These are phyloP conservation scores for Ceriops zippeliana DNA, from an alignment of 345 rosid genomes.

Conservation along the genomic window DNA sequence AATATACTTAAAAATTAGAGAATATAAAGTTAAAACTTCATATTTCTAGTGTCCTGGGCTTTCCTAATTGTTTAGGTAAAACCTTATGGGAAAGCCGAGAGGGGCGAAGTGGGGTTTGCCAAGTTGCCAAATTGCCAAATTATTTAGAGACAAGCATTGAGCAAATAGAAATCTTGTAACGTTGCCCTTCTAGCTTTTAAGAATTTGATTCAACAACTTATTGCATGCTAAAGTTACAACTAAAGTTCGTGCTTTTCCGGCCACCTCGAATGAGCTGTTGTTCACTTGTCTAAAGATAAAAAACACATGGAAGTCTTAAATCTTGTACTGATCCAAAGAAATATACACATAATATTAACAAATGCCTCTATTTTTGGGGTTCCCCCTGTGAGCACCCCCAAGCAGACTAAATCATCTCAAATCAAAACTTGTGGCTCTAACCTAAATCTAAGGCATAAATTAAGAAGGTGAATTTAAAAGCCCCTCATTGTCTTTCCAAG, in stretches of 20 bases:
- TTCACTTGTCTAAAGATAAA: conserved; percentile 3
- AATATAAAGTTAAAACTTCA: too few species aligned
- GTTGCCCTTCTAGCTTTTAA: not conserved
- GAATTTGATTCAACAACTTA: not conserved
- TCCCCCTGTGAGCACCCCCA: not conserved
- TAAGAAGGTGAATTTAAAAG: not conserved
- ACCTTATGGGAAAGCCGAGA: too few species aligned
- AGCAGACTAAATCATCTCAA: not conserved
- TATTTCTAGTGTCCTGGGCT: too few species aligned
- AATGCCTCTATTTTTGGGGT: not conserved
- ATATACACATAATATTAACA: not conserved
- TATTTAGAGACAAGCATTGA: too few species aligned
- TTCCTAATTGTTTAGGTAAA: too few species aligned
- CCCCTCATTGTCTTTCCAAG: too few species aligned
- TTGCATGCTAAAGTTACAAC: conserved; percentile 1
- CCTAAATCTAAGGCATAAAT: not conserved
- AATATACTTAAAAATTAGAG: too few species aligned
- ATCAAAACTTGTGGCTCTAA: not conserved
- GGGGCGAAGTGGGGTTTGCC: too few species aligned
- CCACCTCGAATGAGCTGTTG: not conserved
- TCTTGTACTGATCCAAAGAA: conserved; percentile 4
- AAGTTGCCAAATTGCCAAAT: too few species aligned
- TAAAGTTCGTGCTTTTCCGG: conserved; percentile 14
- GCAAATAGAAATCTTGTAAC: too few species aligned
- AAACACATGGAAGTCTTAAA: conserved; percentile 2